These are phyloP conservation scores for Glycine soja DNA, from an alignment of 306 rosid genomes.

Conservation along the genomic window DNA sequence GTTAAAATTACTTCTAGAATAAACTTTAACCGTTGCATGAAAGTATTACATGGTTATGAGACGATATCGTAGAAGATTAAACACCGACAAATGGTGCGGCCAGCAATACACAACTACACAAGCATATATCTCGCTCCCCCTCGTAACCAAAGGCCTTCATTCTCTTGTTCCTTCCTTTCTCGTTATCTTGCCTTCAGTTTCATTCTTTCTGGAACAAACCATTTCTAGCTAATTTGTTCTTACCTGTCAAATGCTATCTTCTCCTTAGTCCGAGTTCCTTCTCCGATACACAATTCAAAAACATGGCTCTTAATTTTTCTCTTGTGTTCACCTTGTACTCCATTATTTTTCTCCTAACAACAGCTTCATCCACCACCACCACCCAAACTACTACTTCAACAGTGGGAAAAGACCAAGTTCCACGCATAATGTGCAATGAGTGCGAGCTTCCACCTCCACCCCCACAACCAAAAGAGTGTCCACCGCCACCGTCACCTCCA, in stretches of 20 bases:
- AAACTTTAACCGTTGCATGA: not conserved
- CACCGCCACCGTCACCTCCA: conserved; percentile 42
- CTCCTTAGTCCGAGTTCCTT: no score
- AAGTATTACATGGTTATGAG: conserved; percentile 12
- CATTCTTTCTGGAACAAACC: not conserved
- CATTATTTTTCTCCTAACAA: not conserved
- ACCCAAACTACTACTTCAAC: not conserved
- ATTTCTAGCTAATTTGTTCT: not conserved
- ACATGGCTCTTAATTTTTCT: not conserved
- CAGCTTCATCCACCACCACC: not conserved
- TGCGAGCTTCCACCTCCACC: conserved; percentile 58
- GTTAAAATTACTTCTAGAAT: no score
- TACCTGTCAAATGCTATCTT: no score
- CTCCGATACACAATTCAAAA: not conserved
- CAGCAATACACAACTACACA: conserved; percentile 53
- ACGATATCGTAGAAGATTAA: conserved; percentile 52
- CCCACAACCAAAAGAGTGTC: conserved; percentile 42
- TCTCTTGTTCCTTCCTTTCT: not conserved
- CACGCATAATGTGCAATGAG: conserved; percentile 60
- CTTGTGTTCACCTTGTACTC: conserved; percentile 32
- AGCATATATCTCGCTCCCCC: not conserved
- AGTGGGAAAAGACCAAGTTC: conserved; percentile 50
- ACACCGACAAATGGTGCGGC: conserved; percentile 81
- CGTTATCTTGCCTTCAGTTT: not conserved
- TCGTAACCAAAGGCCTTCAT: not conserved